Percentiles rank a stretch among this genome's conserved stretches.
phyloP scores from a whole-genome alignment of 148 eudicot species.

The Agrostemma githago region DNA sequence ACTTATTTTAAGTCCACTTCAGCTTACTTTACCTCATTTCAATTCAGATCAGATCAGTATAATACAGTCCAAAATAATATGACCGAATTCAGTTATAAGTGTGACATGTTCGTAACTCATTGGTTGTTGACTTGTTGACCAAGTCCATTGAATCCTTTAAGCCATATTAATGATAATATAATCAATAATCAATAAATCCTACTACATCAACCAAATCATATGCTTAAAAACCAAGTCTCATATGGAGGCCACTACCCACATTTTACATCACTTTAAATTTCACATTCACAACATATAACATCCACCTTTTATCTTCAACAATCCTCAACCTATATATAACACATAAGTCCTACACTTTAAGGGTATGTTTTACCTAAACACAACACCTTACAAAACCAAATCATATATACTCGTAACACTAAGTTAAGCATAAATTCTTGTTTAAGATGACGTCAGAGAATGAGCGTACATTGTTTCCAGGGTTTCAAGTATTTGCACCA shows the following conservation, averaged over 20 bases:
- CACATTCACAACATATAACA: no score
- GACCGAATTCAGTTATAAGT: no score
- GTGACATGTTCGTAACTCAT: background rate
- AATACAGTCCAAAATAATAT: no score
- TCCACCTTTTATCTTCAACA: background rate
- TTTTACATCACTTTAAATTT: background rate
- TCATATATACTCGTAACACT: background rate
- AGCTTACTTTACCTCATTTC: no score
- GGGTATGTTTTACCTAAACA: background rate
- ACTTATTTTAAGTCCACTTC: no score
- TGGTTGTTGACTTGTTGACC: constrained; percentile 2
- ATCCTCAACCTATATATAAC: background rate
- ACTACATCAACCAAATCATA: background rate
- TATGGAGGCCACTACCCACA: background rate
- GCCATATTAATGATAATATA: background rate
- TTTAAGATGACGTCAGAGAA: background rate
- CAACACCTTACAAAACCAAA: background rate
- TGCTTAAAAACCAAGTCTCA: constrained; percentile 6
- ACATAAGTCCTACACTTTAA: background rate
- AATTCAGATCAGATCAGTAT: no score
- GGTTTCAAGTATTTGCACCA: constrained; percentile 36
- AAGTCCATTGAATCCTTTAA: background rate
- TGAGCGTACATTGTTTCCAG: constrained; percentile 32
- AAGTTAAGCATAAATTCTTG: background rate
- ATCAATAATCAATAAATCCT: background rate